phyloP scores from a whole-genome alignment of 1,284 basidiomycete species.

The Meripilus lineatus region DNA sequence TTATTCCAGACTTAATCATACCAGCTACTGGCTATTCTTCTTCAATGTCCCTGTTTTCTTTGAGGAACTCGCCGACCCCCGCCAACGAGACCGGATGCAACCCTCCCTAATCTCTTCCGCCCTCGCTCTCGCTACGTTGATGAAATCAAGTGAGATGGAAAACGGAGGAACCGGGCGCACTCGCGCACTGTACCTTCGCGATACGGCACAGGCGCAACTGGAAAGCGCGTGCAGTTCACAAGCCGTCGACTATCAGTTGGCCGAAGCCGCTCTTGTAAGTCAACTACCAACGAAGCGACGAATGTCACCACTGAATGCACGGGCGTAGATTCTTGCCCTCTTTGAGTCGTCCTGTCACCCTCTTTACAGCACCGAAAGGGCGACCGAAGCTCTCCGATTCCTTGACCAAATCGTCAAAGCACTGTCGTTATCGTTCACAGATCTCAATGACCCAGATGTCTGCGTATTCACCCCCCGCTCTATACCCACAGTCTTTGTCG shows the following conservation, averaged over 20 bases:
- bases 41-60: constrained; percentile 53
- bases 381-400: constrained; percentile 46
- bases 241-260: constrained; percentile 57
- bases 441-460: constrained; percentile 49
- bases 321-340: constrained; percentile 58
- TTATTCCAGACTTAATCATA: constrained; percentile 26
- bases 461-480: constrained; percentile 42
- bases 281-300: constrained; percentile 28
- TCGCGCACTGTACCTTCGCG: constrained; percentile 48
- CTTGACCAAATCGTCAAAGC: constrained; percentile 60
- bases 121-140: constrained; percentile 66
- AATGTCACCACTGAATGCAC: not conserved
- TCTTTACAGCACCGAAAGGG: constrained; percentile 48
- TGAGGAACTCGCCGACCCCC: constrained; percentile 45
- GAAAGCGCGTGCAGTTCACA: constrained; percentile 45
- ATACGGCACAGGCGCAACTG: constrained; percentile 49
- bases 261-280: constrained; percentile 71
- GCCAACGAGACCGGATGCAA: constrained; percentile 50
- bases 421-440: constrained; percentile 51
- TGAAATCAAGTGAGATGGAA: constrained; percentile 67
- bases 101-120: constrained; percentile 64
- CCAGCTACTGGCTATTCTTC: constrained; percentile 60
- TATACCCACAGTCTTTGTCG: constrained; percentile 41
- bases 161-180: constrained; percentile 44
- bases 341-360: constrained; percentile 74